Base-by-base conservation (phyloP, 1,139 yeast species). In the Insectozyma bohioensis region DNA sequence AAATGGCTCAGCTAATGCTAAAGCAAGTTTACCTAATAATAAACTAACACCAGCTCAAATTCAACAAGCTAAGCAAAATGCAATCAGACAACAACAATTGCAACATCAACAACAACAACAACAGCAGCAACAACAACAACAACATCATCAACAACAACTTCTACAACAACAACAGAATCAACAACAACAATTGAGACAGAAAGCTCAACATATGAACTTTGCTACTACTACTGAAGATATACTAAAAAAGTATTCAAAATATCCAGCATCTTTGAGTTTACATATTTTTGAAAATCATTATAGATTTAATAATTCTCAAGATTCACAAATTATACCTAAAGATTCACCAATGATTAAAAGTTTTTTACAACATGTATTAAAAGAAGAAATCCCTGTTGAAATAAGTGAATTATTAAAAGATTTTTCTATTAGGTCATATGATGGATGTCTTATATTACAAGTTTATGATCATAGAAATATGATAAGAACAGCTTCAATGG, bases 281-380 rank as follows among this genome's bases (percentile, higher is more conserved):
- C 97, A 92, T 51, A 87, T 92, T 23, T 90, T 85, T 57, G 95
- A 86, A 47, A 85, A 86, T 31, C 95, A 90, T 57, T 92, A 80
- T 54, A 73, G 94, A 41, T 87, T 84, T 61, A 85, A 85, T 39
- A 80, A 79, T 47, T 56, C 67, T 3, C 72, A 55, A 39, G 85
- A 80, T 49, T 95, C 94, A 32, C 81, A 85, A 29, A 78, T 85
- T 11, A 78, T 92, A 31, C 95, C 95, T 14, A 84, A 85, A 50
- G 75, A 75, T 47, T 84, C 86, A 37, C 85, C 88, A n/a, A 75
- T 85, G 58, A 76, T 86, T 36, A 84, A 82, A 50, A 82, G 76
- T 44, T 92, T 92, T 49, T 63, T 92, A 41, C 80, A 81, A 42
- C 85, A 80, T 52, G 85, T 90, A 7, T 80, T 90, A 12, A 64